Percentiles rank a stretch among this genome's conserved stretches.
Conservation (phyloP, 225 moss, liverwort and hornwort genomes). For the Antitrichia curtipendula region DNA sequence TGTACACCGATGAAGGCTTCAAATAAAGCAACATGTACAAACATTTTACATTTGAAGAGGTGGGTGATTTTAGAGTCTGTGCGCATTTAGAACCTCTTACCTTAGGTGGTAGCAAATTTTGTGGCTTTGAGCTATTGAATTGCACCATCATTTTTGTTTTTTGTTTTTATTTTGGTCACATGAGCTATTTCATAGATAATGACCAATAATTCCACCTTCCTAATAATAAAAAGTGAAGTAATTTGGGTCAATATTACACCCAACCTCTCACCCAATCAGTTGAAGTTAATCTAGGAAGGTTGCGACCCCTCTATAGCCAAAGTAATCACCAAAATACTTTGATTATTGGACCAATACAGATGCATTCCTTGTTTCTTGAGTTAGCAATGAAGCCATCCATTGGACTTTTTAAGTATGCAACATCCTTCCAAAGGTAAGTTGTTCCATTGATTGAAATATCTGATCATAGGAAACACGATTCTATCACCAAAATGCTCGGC, state of each 20-base stretch:
- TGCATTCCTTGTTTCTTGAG: rapidly evolving
- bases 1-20: no score
- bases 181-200: no score
- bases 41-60: no score
- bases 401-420: rapidly evolving
- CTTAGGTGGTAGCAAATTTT: no score
- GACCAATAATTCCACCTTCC: no score
- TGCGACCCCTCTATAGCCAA: rapidly evolving
- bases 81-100: no score
- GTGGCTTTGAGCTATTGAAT: no score
- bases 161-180: no score
- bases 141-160: no score
- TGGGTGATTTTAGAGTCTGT: no score
- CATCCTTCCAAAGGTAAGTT: background rate
- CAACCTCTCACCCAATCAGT: background rate
- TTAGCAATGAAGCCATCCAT: background rate
- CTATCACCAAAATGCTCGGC: background rate
- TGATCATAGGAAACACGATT: rapidly evolving
- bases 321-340: background rate
- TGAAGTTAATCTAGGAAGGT: background rate
- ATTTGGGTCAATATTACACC: rapidly evolving
- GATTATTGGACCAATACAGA: background rate
- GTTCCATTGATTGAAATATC: background rate
- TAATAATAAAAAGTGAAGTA: background rate
- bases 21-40: no score